Base-by-base conservation (phyloP, 306 rosid species). In the Cicer cuneatum region DNA sequence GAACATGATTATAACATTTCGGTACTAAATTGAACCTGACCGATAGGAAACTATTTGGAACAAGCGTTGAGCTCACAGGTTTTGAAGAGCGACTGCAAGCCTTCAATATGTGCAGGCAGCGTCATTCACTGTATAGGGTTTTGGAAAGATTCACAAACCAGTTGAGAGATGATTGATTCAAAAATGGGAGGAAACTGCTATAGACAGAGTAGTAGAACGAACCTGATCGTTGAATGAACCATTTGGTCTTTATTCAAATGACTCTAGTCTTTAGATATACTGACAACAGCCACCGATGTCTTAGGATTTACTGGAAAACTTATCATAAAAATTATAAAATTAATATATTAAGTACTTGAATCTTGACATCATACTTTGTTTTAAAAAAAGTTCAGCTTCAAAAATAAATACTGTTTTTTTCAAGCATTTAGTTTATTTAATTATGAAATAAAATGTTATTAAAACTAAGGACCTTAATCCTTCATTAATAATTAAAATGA, bases 51-150 rank as follows among this genome's bases (percentile, higher is more conserved):
- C 40, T 5, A 61, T 61, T 39, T 80, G 35, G 71, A 79, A 73
- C 79, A 80, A 73, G 59, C 19, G 61, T 61, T 81, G 54, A 75
- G 80, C 73, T 52, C 84, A 43, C 73, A 60, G 68, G 68, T 60
- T 74, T 74, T 19, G 14, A 69, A 12, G 19, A 75, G 66, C 61
- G 13, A 37, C 84, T 76, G 78, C 56, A 87, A 85, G 81, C 92
- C 93, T 86, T 89, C 88, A 89, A 86, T 81, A 52, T 69, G 84
- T 69, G n/a, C n/a, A n/a, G n/a, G 77, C 96, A 15, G 18, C 5
- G 0, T 41, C 0, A 7, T 24, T 63, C 35, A 40, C 37, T 14
- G 7, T 14, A 63, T 14, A 2, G 47, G 12, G 2, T 64, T 6
- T 16, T 16, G 42, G 41, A 13, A 14, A 38, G 21, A 7, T 37